These are phyloP conservation scores for Fusarium sp. DNA, from an alignment of 2,329 filamentous ascomycete genomes.

Conservation along the genomic window DNA sequence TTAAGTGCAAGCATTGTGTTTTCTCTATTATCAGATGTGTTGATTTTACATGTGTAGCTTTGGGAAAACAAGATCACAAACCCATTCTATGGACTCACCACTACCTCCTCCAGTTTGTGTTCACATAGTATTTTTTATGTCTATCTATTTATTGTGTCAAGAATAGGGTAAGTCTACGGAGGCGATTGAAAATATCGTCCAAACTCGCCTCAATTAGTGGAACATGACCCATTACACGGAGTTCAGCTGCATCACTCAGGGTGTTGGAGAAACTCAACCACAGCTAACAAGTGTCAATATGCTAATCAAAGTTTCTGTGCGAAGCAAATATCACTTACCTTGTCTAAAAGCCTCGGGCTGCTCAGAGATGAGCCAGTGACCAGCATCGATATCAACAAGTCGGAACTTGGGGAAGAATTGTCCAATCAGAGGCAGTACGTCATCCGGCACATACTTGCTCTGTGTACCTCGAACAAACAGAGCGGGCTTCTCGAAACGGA, in stretches of 20 bases:
- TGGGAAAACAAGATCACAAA: background rate
- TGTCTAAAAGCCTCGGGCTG: slow-evolving; percentile 81
- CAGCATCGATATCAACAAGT: slow-evolving; percentile 79
- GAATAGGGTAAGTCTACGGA: slow-evolving; percentile 15
- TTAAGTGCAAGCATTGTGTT: background rate
- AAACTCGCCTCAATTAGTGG: slow-evolving; percentile 22
- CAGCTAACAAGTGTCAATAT: slow-evolving; percentile 57
- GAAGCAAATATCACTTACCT: slow-evolving; percentile 62
- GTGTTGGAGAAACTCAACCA: slow-evolving; percentile 70
- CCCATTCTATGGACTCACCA: background rate
- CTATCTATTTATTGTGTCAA: slow-evolving; percentile 10
- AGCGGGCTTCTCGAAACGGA: slow-evolving; percentile 79
- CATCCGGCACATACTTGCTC: slow-evolving; percentile 84
- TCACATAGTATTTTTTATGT: slow-evolving; percentile 1
- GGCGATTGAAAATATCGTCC: slow-evolving; percentile 3
- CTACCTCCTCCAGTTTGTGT: background rate
- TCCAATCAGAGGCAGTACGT: slow-evolving; percentile 81
- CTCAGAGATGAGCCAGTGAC: slow-evolving; percentile 93
- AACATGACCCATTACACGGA: slow-evolving; percentile 8
- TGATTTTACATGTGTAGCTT: background rate
- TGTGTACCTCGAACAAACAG: slow-evolving; percentile 83
- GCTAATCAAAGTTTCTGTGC: background rate
- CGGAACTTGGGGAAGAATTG: slow-evolving; percentile 84
- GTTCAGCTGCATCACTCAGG: slow-evolving; percentile 55
- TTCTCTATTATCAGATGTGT: background rate